Evolutionary conservation across 31 red algal genomes (phyloP).

Genomic region (Asparagopsis taxiformis): DNA sequence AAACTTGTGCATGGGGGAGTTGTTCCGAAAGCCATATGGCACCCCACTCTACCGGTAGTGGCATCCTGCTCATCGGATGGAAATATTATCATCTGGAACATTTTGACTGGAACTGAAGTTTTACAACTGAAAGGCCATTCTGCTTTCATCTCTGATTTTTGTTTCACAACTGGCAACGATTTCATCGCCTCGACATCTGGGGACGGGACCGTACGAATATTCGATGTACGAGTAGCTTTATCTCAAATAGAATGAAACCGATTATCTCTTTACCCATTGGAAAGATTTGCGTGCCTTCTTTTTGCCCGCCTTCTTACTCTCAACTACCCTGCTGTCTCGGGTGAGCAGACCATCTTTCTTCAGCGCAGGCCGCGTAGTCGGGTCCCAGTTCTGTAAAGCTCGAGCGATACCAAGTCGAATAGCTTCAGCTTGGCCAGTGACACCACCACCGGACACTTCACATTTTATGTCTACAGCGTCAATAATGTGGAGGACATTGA

Average conservation of each 20-base stretch:
- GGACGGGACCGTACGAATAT: constrained; percentile 46
- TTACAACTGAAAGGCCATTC: constrained; percentile 30
- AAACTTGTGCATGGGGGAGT: constrained; percentile 48
- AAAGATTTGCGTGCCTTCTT: constrained; percentile 64
- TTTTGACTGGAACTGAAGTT: constrained; percentile 25
- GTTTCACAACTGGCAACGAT: constrained; percentile 42
- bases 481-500: background rate
- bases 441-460: constrained; percentile 60
- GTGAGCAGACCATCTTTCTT: constrained; percentile 63
- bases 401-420: constrained; percentile 60
- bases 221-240: constrained; percentile 29
- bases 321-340: constrained; percentile 69
- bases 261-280: constrained; percentile 77
- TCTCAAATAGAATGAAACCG: constrained; percentile 1
- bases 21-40: constrained; percentile 50
- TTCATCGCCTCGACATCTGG: constrained; percentile 60
- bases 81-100: constrained; percentile 36
- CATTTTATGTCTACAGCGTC: constrained; percentile 40
- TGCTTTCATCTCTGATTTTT: constrained; percentile 52
- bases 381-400: constrained; percentile 52
- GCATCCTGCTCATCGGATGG: constrained; percentile 50
- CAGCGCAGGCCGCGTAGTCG: constrained; percentile 29
- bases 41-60: constrained; percentile 38
- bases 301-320: constrained; percentile 70
- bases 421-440: constrained; percentile 76